These are phyloP conservation scores for Mycosphaerella arachidis DNA, from an alignment of 2,329 filamentous ascomycete species.

Conservation along the genomic window DNA sequence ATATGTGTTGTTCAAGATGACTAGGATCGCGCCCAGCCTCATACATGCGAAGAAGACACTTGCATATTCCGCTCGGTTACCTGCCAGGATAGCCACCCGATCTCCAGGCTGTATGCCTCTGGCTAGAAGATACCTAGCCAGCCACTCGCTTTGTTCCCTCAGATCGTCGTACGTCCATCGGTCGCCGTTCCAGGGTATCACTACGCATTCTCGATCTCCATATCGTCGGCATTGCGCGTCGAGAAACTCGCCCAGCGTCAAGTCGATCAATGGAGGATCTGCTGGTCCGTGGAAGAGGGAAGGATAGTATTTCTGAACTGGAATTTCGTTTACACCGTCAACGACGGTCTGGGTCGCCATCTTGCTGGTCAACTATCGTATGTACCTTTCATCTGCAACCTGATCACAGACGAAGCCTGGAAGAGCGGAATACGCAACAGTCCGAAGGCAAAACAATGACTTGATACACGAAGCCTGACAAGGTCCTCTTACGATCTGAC, in stretches of 20 bases:
- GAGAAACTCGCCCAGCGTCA: constrained; percentile 68
- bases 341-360: constrained; percentile 13
- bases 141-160: constrained; percentile 36
- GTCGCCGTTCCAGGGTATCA: constrained; percentile 71
- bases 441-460: not conserved
- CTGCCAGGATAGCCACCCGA: constrained; percentile 69
- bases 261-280: constrained; percentile 64
- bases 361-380: not conserved
- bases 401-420: not conserved
- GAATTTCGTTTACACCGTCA: constrained; percentile 9
- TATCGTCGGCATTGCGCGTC: constrained; percentile 65
- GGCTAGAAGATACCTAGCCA: constrained; percentile 51
- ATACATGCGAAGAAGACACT: constrained; percentile 70
- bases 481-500: too few relatives aligned
- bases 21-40: constrained; percentile 49
- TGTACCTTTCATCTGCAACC: not conserved
- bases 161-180: constrained; percentile 60
- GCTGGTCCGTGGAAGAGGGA: constrained; percentile 65
- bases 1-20: constrained; percentile 80
- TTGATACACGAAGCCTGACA: not conserved
- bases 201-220: constrained; percentile 61
- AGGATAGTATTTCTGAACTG: constrained; percentile 19
- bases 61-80: constrained; percentile 55
- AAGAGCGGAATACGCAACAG: too few relatives aligned
- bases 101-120: constrained; percentile 65